Evolutionary conservation across 495 filamentous ascomycete genomes (phyloP).

Genomic region (Rhypophila decipiens): DNA sequence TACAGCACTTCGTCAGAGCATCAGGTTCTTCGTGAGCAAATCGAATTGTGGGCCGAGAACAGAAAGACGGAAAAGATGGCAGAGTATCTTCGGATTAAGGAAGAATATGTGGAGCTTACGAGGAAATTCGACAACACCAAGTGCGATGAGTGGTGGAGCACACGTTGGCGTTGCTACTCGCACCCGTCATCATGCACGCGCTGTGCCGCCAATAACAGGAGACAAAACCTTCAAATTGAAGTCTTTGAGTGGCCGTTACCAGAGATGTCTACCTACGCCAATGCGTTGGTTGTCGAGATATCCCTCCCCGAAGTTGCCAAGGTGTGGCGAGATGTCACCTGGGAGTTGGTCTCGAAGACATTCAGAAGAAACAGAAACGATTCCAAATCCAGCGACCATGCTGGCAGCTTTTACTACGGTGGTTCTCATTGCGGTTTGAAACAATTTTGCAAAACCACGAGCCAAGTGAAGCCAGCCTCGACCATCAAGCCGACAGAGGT

Average conservation of each 20-base stretch:
- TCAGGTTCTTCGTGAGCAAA: slow-evolving; percentile 30
- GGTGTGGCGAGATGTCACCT: slow-evolving; percentile 50
- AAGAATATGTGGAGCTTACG: too few species aligned
- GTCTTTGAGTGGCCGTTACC: slow-evolving; percentile 62
- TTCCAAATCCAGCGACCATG: not conserved
- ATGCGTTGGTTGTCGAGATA: slow-evolving; percentile 55
- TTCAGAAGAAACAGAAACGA: slow-evolving; percentile 12
- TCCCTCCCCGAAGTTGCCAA: slow-evolving; percentile 35
- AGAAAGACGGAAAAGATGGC: slow-evolving; percentile 30
- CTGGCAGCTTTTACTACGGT: not conserved
- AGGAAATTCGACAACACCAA: too few species aligned
- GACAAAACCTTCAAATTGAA: slow-evolving; percentile 33
- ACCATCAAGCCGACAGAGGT: slow-evolving; percentile 9
- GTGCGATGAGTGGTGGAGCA: too few species aligned
- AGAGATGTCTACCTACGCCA: slow-evolving; percentile 17
- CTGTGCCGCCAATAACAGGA: not conserved
- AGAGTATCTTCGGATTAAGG: too few species aligned
- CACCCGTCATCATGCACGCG: too few species aligned
- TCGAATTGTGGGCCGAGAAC: slow-evolving; percentile 30
- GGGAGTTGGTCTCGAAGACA: slow-evolving; percentile 35
- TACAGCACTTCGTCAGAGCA: slow-evolving; percentile 43
- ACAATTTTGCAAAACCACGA: not conserved
- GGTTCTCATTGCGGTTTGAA: slow-evolving; percentile 2
- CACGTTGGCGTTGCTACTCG: too few species aligned
- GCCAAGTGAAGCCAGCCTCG: slow-evolving; percentile 11